Percentiles rank a stretch among this genome's conserved stretches.
These are phyloP conservation scores for Sphagnum fallax DNA, from an alignment of 228 moss, liverwort and hornwort genomes.

Conservation along the genomic window DNA sequence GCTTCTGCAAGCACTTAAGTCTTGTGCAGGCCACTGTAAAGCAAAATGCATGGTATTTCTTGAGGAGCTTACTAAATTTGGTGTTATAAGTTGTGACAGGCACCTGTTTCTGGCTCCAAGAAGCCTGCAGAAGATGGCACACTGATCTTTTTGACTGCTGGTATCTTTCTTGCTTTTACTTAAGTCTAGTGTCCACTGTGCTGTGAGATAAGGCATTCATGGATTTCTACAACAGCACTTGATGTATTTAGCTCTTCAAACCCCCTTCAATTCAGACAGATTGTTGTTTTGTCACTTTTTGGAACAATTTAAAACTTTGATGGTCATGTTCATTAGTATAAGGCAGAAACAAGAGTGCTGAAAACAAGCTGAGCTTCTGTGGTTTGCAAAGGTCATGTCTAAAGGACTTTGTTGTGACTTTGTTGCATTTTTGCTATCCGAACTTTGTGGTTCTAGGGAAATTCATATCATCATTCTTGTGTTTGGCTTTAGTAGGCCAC, in stretches of 20 bases:
- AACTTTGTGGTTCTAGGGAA: too few species aligned
- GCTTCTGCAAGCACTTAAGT: background rate
- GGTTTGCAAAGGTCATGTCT: background rate
- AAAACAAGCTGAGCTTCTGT: background rate
- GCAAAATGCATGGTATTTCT: slow-evolving; percentile 71
- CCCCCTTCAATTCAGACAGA: too few species aligned
- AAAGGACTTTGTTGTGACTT: too few species aligned
- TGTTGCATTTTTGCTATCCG: too few species aligned
- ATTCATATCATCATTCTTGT: too few species aligned
- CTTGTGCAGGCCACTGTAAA: slow-evolving; percentile 50
- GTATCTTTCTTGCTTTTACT: background rate
- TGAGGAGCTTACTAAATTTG: too few species aligned
- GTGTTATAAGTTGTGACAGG: slow-evolving; percentile 23
- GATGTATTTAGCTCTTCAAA: too few species aligned
- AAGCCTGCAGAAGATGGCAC: slow-evolving; percentile 75
- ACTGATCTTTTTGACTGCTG: slow-evolving; percentile 80
- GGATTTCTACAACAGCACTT: too few species aligned
- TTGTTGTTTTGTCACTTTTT: too few species aligned
- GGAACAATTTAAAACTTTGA: background rate
- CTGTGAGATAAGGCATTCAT: background rate
- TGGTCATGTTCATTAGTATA: background rate
- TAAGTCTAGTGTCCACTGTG: too few species aligned
- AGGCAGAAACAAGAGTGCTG: background rate
- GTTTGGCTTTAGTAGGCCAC: background rate
- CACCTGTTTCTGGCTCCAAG: slow-evolving; percentile 95